phyloP scores from a whole-genome alignment of 2,329 filamentous ascomycete genomes.

The Trichoderma brevicompactum region DNA sequence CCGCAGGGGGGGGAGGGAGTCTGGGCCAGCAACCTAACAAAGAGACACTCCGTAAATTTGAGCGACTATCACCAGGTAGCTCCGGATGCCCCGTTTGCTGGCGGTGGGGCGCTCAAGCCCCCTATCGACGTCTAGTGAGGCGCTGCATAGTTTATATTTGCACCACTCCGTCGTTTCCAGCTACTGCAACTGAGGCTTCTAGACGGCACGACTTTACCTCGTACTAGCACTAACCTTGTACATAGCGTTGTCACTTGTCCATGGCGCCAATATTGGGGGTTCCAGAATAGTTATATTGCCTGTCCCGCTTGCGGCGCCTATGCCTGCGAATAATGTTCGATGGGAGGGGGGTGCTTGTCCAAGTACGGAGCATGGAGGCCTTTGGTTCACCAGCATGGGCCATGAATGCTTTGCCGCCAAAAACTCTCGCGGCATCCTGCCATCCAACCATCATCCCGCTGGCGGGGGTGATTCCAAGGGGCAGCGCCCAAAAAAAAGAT shows the following conservation, averaged over 20 bases:
- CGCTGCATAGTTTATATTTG: neutral
- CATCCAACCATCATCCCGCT: too few species aligned
- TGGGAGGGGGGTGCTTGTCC: neutral
- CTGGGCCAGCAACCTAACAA: neutral
- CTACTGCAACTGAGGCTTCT: neutral
- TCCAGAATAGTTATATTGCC: slow-evolving; percentile 12
- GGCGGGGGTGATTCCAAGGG: neutral
- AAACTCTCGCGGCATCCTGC: neutral
- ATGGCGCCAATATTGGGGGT: neutral
- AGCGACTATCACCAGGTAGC: slow-evolving; percentile 21
- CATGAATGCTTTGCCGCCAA: slow-evolving; percentile 9
- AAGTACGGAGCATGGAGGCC: neutral
- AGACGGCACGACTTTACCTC: neutral
- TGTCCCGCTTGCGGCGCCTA: slow-evolving; percentile 9
- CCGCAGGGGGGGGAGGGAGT: slow-evolving; percentile 2
- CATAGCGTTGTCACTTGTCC: neutral
- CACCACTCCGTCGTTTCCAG: neutral
- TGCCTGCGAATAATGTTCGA: neutral
- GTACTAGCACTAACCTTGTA: neutral
- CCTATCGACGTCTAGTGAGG: slow-evolving; percentile 17
- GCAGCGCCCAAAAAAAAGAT: neutral
- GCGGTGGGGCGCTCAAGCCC: slow-evolving; percentile 9
- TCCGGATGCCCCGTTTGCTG: slow-evolving; percentile 23
- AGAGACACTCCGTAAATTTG: slow-evolving; percentile 16
- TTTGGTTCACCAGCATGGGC: slow-evolving; percentile 11